Conservation (phyloP, 495 filamentous ascomycete species). For the Cladorrhinum samala region DNA sequence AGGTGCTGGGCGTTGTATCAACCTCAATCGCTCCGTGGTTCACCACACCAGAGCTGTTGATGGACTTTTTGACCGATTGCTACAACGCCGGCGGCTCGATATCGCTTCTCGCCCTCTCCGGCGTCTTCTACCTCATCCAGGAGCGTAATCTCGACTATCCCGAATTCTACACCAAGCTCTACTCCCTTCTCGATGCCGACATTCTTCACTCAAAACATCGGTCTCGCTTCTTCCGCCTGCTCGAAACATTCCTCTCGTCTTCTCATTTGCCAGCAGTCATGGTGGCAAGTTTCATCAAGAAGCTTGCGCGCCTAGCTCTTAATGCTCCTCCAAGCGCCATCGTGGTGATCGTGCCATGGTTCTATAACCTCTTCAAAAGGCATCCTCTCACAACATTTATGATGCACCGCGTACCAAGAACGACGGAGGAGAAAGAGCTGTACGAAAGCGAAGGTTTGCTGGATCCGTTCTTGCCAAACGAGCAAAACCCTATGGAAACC, state of each 20-base stretch:
- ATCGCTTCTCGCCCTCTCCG: slow-evolving; percentile 82
- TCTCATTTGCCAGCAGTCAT: slow-evolving; percentile 87
- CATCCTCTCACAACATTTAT: slow-evolving; percentile 92
- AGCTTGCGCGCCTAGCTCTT: slow-evolving; percentile 72
- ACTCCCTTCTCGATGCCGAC: slow-evolving; percentile 77
- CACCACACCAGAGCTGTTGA: slow-evolving; percentile 74
- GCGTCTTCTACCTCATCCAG: slow-evolving; percentile 91
- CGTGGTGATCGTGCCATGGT: slow-evolving; percentile 81
- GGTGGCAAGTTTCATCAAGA: slow-evolving; percentile 94
- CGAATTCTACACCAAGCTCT: slow-evolving; percentile 87
- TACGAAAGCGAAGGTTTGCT: slow-evolving; percentile 62
- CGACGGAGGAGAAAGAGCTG: slow-evolving; percentile 46
- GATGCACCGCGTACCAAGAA: slow-evolving; percentile 72
- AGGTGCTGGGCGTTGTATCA: slow-evolving; percentile 65
- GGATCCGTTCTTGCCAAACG: slow-evolving; percentile 71
- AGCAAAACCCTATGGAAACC: slow-evolving; percentile 79
- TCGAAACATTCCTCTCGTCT: slow-evolving; percentile 88
- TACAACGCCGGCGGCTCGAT: slow-evolving; percentile 80
- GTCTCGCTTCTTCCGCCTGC: slow-evolving; percentile 83
- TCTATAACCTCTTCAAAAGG: slow-evolving; percentile 89
- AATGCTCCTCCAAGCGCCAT: slow-evolving; percentile 82
- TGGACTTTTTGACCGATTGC: slow-evolving; percentile 94
- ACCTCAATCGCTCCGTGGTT: slow-evolving; percentile 82
- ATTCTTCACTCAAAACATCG: slow-evolving; percentile 91
- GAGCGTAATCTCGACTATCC: slow-evolving; percentile 95